Conservation (phyloP, 768 basidiomycete species). For the Podaxis sp. region DNA sequence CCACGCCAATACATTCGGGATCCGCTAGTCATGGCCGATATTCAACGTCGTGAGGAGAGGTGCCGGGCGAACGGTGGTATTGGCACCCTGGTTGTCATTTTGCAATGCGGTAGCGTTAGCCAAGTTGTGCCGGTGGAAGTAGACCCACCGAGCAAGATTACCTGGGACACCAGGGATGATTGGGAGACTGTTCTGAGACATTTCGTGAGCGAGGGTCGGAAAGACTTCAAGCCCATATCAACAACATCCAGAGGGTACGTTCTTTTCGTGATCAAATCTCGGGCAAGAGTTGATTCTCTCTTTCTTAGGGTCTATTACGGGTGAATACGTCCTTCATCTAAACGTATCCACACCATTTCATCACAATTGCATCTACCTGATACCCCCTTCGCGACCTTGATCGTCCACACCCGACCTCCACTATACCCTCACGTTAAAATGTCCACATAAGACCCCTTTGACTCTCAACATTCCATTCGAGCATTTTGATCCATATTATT, state of each 20-base stretch:
- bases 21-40: slow-evolving; percentile 70
- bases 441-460: not conserved
- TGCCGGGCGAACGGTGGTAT: slow-evolving; percentile 74
- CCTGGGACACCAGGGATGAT: slow-evolving; percentile 73
- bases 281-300: not conserved
- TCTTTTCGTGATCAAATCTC: not conserved
- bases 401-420: not conserved
- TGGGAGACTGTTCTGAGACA: slow-evolving; percentile 66
- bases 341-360: not conserved
- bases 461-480: not conserved
- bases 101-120: slow-evolving; percentile 71
- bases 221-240: slow-evolving; percentile 81
- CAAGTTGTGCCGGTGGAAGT: slow-evolving; percentile 89
- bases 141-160: slow-evolving; percentile 70
- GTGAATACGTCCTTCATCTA: not conserved
- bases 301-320: slow-evolving; percentile 5
- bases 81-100: slow-evolving; percentile 67
- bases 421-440: not conserved
- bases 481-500: slow-evolving; percentile 1
- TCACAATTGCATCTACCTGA: not conserved
- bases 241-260: slow-evolving; percentile 72
- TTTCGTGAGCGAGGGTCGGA: slow-evolving; percentile 68
- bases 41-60: slow-evolving; percentile 75
- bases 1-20: slow-evolving; percentile 70
- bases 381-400: slow-evolving; percentile 8